Evolutionary conservation across 331 rosid genomes (phyloP), one percentile per base, ranked within the genome.

Genomic region (Pyrus hybrid): DNA sequence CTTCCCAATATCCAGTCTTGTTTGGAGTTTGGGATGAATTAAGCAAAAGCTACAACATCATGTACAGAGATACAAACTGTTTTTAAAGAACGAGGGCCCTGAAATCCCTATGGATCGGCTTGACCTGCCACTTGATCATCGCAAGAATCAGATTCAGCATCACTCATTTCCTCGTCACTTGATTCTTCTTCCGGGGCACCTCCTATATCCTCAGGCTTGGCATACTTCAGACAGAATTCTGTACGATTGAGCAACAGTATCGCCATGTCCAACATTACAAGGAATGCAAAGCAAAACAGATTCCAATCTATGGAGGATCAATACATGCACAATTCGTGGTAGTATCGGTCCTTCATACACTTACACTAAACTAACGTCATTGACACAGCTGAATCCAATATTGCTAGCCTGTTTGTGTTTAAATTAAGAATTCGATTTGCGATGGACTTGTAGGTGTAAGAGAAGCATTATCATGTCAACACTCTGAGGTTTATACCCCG

Each of bases 161-260:
- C 98, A 74, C 92, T 90, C 83, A 84, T 75, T 82, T 93, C 98
- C 61, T 88, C 98, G 5, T 91, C 95, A 53, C 91, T 87, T 6
- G 96, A 90, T 71, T 73, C 77, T 71, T 88, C 96, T 63, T 88
- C 97, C 35, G 76, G 64, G 22, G 26, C 41, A 47, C 86, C 90
- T 64, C 95, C 95, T 45, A 85, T 77, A 74, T 87, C 90, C 77
- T 87, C 90, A 0, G 90, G 83, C 75, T 84, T 90, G 51, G 92
- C 97, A 82, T 80, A 88, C 85, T 88, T 90, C 84, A 86, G 89
- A 54, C 92, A 85, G 83, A 79, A 90, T 70, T 90, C 97, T 92
- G 87, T 71, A 80, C 66, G 32, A 71, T 41, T 13, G 72, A 72
- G 45, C 63, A 74, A 72, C 22, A 78, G 10, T 57, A 20, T 32